Percentiles rank a stretch among this genome's conserved stretches.
These are phyloP conservation scores for Haplosporangium sp. DNA, from an alignment of 371 early-diverging fungal genomes.

Conservation along the genomic window DNA sequence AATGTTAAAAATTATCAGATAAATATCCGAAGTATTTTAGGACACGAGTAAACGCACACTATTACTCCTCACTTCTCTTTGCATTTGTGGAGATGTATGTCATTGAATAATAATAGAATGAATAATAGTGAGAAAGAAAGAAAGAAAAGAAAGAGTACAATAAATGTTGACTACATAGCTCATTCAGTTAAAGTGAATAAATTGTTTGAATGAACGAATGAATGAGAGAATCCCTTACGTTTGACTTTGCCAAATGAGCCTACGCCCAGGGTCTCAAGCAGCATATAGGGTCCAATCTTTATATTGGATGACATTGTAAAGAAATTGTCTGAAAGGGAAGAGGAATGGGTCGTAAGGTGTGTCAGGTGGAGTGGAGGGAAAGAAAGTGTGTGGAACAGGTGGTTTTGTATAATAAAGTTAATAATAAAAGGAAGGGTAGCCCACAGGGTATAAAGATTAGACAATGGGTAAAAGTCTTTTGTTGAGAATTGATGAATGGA, in stretches of 20 bases:
- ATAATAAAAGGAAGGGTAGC: background rate
- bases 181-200: background rate
- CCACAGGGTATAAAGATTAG: background rate
- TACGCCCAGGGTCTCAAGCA: constrained; percentile 94
- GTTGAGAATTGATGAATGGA: background rate
- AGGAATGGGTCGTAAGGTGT: background rate
- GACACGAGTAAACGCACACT: background rate
- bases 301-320: constrained; percentile 62
- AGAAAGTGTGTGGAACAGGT: background rate
- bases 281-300: constrained; percentile 90
- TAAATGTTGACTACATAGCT: no score
- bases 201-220: background rate
- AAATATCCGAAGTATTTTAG: background rate
- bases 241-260: constrained; percentile 99
- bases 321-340: background rate
- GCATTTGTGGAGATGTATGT: background rate
- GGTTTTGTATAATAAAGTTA: background rate
- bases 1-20: background rate
- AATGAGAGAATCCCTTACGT: constrained; percentile 67
- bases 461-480: background rate
- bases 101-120: background rate
- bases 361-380: background rate
- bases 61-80: background rate
- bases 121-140: background rate
- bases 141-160: background rate